Evolutionary conservation across 306 rosid genomes (phyloP).

Genomic region (Quercus gilva): DNA sequence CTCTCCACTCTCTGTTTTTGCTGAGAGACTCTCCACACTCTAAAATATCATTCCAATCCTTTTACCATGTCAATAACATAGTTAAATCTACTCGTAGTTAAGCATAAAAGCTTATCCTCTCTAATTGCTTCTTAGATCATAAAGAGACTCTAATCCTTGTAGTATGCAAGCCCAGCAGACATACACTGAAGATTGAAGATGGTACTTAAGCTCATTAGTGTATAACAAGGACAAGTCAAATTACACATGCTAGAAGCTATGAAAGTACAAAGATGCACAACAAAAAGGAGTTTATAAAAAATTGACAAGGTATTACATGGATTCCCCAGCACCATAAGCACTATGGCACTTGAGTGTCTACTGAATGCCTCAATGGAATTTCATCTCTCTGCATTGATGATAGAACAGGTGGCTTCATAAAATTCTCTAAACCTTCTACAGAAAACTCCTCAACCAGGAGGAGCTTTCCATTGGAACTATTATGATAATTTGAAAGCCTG

Average conservation of each 20-base stretch:
- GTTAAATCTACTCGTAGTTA: background rate
- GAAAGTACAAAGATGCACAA: background rate
- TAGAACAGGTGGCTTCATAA: constrained; percentile 36
- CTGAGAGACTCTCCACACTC: background rate
- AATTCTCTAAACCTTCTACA: constrained; percentile 8
- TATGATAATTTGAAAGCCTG: constrained; percentile 4
- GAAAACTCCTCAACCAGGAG: constrained; percentile 15
- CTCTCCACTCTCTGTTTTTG: no score
- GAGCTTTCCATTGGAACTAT: background rate
- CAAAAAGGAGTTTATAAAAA: background rate
- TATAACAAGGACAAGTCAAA: background rate
- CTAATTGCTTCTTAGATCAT: background rate
- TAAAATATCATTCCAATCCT: background rate
- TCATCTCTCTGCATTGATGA: constrained; percentile 25
- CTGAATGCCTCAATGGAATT: background rate
- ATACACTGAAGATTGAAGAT: background rate
- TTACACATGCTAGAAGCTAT: background rate
- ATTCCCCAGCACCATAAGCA: background rate
- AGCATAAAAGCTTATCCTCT: background rate
- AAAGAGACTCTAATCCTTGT: background rate
- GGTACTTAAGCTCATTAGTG: background rate
- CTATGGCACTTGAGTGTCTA: background rate
- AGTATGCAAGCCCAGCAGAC: background rate
- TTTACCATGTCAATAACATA: background rate
- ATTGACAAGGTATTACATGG: background rate